Percentiles rank a stretch among this genome's conserved stretches.
phyloP scores from a whole-genome alignment of 164 flowering plant species.

The Brasenia schreberi region DNA sequence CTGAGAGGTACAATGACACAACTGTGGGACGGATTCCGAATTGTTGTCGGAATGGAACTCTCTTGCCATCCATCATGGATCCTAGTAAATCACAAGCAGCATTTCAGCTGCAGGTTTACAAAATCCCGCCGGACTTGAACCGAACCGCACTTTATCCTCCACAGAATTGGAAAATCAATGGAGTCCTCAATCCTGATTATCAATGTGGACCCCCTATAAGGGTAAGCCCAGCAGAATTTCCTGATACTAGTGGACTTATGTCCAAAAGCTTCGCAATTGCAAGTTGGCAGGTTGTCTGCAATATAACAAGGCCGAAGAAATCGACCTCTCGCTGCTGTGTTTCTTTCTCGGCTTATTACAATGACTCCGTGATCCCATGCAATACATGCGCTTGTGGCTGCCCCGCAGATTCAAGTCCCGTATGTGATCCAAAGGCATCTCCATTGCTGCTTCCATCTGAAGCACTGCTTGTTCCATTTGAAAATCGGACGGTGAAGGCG shows the following conservation, averaged over 20 bases:
- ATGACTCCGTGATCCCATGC: slow-evolving; percentile 64
- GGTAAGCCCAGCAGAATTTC: slow-evolving; percentile 40
- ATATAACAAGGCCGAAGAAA: slow-evolving; percentile 45
- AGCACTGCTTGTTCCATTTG: slow-evolving; percentile 62
- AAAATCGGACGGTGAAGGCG: slow-evolving; percentile 39
- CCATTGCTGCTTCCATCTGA: slow-evolving; percentile 59
- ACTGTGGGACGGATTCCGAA: slow-evolving; percentile 48
- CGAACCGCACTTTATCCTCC: slow-evolving; percentile 61
- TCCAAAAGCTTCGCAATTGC: slow-evolving; percentile 31
- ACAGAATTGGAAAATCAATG: slow-evolving; percentile 49
- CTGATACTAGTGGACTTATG: slow-evolving; percentile 39
- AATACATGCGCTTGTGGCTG: slow-evolving; percentile 81
- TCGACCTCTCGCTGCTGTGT: slow-evolving; percentile 43
- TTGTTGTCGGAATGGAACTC: slow-evolving; percentile 57
- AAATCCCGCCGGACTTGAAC: slow-evolving; percentile 59
- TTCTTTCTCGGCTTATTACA: slow-evolving; percentile 67
- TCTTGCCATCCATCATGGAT: slow-evolving; percentile 50
- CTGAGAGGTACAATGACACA: slow-evolving; percentile 28
- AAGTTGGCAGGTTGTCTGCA: slow-evolving; percentile 68
- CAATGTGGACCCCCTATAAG: slow-evolving; percentile 55
- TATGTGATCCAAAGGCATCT: slow-evolving; percentile 24
- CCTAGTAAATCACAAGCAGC: slow-evolving; percentile 31
- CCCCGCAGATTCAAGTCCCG: slow-evolving; percentile 2
- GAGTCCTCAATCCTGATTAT: slow-evolving; percentile 54
- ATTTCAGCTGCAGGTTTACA: slow-evolving; percentile 55